These are phyloP conservation scores for Colletotrichum ledebouriae DNA, from an alignment of 2,329 filamentous ascomycete genomes.

Conservation along the genomic window DNA sequence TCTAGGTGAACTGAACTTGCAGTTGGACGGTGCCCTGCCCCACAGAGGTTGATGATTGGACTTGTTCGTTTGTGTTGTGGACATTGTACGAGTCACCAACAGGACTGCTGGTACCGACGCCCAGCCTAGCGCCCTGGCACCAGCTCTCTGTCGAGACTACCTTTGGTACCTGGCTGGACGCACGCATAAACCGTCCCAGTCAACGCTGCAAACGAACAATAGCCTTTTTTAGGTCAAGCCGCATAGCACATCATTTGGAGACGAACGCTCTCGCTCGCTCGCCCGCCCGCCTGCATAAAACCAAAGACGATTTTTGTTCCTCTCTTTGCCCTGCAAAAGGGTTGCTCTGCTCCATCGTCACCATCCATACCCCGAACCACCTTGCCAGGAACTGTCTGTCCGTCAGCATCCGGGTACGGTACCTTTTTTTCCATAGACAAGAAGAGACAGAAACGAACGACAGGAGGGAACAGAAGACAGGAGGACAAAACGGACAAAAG, in stretches of 20 bases:
- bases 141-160: not conserved
- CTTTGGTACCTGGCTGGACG: conserved; percentile 19
- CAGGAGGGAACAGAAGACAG: not conserved
- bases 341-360: conserved; percentile 18
- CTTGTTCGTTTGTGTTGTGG: conserved; percentile 26
- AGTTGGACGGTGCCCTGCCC: conserved; percentile 17
- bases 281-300: conserved; percentile 17
- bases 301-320: conserved; percentile 18
- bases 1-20: conserved; percentile 7
- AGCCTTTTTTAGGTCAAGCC: conserved; percentile 36
- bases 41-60: conserved; percentile 5
- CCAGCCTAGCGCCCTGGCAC: conserved; percentile 5
- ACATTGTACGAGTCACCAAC: conserved; percentile 5
- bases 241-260: conserved; percentile 38
- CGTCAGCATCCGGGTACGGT: conserved; percentile 13
- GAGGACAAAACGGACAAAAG: not conserved
- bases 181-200: conserved; percentile 39
- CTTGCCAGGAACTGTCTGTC: conserved; percentile 8
- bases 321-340: conserved; percentile 2
- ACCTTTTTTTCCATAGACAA: not conserved
- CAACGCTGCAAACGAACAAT: conserved; percentile 39
- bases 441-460: conserved; percentile 11
- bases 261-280: conserved; percentile 36
- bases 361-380: not conserved
- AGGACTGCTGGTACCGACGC: not conserved